Conservation (phyloP, 768 basidiomycete genomes). For the Hortiboletus campestris region DNA sequence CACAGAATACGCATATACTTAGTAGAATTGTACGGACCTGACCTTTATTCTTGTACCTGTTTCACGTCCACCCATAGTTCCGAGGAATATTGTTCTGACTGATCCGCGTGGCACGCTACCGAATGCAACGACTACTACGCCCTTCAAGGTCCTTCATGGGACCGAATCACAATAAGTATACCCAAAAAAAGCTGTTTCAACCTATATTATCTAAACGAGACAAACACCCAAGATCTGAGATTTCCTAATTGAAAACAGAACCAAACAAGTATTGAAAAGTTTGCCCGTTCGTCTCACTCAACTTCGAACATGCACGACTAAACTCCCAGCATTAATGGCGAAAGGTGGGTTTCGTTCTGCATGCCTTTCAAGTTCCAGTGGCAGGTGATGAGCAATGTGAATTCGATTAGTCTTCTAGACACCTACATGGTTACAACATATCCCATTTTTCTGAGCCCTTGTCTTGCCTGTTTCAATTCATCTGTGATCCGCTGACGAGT, state of each 20-base stretch:
- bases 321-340: neutral
- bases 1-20: slow-evolving; percentile 1
- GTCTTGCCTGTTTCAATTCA: neutral
- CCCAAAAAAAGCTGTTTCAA: slow-evolving; percentile 6
- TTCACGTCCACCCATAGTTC: slow-evolving; percentile 8
- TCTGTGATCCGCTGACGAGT: slow-evolving; percentile 8
- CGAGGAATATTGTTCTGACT: slow-evolving; percentile 3
- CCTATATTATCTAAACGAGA: neutral
- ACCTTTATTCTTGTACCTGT: slow-evolving; percentile 20
- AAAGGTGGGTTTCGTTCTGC: slow-evolving; percentile 11
- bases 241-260: slow-evolving; percentile 4
- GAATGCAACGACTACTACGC: neutral
- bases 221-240: neutral
- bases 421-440: slow-evolving; percentile 61
- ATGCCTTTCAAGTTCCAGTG: neutral
- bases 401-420: slow-evolving; percentile 98
- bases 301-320: neutral
- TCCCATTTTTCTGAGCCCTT: slow-evolving; percentile 21
- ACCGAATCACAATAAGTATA: neutral
- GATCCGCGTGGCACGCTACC: neutral
- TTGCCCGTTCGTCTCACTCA: neutral
- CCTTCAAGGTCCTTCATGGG: neutral
- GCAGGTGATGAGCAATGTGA: slow-evolving; percentile 55
- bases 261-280: slow-evolving; percentile 11
- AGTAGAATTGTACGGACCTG: slow-evolving; percentile 17